Evolutionary conservation across 73 alveolate species (phyloP).

Genomic region (Loxodes magnus): DNA sequence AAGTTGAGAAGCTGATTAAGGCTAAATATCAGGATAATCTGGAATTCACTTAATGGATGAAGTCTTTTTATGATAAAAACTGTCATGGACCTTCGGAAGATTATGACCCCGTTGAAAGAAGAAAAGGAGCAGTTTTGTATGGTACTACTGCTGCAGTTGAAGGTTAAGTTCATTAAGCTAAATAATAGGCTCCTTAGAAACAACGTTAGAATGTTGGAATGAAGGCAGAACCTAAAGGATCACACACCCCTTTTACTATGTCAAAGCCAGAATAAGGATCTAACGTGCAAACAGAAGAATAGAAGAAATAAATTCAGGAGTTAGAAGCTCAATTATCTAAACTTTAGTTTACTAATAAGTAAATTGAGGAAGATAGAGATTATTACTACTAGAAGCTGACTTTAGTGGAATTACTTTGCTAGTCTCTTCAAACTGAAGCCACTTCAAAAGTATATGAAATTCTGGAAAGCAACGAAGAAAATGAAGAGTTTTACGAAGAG

Average conservation of each 20-base stretch:
- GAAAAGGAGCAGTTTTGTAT: slow-evolving; percentile 50
- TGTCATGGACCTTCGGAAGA: slow-evolving; percentile 42
- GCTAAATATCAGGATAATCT: slow-evolving; percentile 84
- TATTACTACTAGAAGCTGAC: slow-evolving; percentile 74
- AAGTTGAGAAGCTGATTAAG: slow-evolving; percentile 59
- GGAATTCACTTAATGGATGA: slow-evolving; percentile 88
- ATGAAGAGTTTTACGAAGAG: too few species aligned
- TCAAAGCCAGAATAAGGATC: slow-evolving; percentile 21
- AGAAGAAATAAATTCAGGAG: slow-evolving; percentile 17
- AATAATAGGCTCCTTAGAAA: slow-evolving; percentile 6
- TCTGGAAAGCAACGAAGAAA: too few species aligned
- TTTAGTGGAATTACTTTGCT: slow-evolving; percentile 65
- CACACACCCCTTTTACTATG: slow-evolving; percentile 17
- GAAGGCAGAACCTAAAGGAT: slow-evolving; percentile 22
- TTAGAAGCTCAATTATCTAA: slow-evolving; percentile 39
- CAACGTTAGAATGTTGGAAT: background rate
- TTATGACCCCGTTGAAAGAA: slow-evolving; percentile 73
- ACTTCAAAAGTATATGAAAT: too few species aligned
- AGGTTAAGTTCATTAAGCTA: slow-evolving; percentile 9
- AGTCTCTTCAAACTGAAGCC: too few species aligned
- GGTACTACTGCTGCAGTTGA: slow-evolving; percentile 10
- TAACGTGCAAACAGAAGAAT: slow-evolving; percentile 18
- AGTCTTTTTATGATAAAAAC: slow-evolving; percentile 63
- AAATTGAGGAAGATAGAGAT: slow-evolving; percentile 77
- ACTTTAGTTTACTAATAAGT: slow-evolving; percentile 43